These are phyloP conservation scores for Boletus edulis DNA, from an alignment of 768 basidiomycete genomes.

Conservation along the genomic window DNA sequence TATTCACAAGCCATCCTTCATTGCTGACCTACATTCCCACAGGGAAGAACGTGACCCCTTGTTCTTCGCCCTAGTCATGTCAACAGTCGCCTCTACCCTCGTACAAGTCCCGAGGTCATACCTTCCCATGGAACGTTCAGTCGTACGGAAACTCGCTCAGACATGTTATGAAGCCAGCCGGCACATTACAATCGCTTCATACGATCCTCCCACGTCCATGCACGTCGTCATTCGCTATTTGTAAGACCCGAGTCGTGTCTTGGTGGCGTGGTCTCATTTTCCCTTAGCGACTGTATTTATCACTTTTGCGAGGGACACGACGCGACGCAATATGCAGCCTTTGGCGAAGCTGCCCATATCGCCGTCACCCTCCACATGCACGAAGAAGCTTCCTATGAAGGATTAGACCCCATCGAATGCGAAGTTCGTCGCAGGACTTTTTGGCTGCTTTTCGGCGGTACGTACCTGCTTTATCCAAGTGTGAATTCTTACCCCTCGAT, in stretches of 20 bases:
- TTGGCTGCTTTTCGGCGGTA: constrained; percentile 89
- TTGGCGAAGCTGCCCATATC: constrained; percentile 84
- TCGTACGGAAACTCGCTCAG: constrained; percentile 81
- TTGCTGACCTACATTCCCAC: constrained; percentile 79
- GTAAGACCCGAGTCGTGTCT: constrained; percentile 43
- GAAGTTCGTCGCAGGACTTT: constrained; percentile 85
- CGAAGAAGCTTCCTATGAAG: constrained; percentile 81
- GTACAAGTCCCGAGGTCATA: constrained; percentile 88
- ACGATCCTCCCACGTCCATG: constrained; percentile 81
- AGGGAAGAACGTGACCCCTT: constrained; percentile 86
- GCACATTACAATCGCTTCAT: constrained; percentile 74
- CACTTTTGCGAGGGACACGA: constrained; percentile 89
- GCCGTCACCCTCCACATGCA: constrained; percentile 82
- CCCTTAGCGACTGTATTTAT: constrained; percentile 70
- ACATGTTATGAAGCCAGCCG: constrained; percentile 81
- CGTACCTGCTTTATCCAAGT: constrained; percentile 20
- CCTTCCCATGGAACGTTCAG: constrained; percentile 79
- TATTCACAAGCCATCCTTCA: constrained; percentile 87
- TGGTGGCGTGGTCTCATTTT: constrained; percentile 5
- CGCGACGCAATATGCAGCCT: constrained; percentile 83
- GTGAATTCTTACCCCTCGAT: background rate
- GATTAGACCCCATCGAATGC: constrained; percentile 82
- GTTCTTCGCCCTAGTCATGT: constrained; percentile 90
- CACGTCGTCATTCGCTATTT: constrained; percentile 88
- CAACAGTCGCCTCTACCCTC: constrained; percentile 81